Base-by-base conservation (phyloP, 768 basidiomycete species). In the Guyanaporus albipodus region DNA sequence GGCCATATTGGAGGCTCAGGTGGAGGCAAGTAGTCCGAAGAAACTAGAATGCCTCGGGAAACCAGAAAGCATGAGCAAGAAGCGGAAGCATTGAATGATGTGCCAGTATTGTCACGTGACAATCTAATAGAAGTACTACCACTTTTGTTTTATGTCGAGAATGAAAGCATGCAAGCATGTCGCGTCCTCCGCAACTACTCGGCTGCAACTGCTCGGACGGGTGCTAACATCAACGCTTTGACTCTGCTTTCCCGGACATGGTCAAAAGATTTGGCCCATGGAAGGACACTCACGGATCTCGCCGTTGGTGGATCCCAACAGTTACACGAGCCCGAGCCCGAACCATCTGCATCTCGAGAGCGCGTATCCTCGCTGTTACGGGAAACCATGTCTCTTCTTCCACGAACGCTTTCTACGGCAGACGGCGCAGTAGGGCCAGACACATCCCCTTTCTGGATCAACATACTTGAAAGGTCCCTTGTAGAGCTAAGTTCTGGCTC, bases 1-100 rank as follows among this genome's bases (percentile, higher is more conserved):
- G 19, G 86, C 81, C 3, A 92, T 95, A 50, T 68, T 76, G 48
- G 78, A 87, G 57, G 87, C 87, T 0, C 85, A 87, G 46, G 59
- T 55, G 0, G 57, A 61, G 43, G 60, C 60, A 5, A 52, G 41
- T 33, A 60, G 56, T 42, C 54, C 57, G 9, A 54, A 35, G 48
- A 59, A 62, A 35, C 26, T 34, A 10, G 26, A 22, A 26, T 29
- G n/a, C n/a, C n/a, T n/a, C n/a, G n/a, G 9, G 26, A 48, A 48
- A 17, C 31, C 38, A 8, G 41, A 34, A 24, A 43, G 37, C n/a
- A 26, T 17, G 12, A 24, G 26, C 34, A 56, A 36, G 46, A 58
- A 64, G 21, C 51, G 53, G 52, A 60, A 55, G 46, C n/a, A n/a
- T n/a, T n/a, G 34, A 41, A 41, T 53, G 46, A 53, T 10, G 15